A percentile compares a stretch with the other conserved stretches of the same genome.
phyloP scores from a whole-genome alignment of 345 rosid species.

The Alliaria petiolata region DNA sequence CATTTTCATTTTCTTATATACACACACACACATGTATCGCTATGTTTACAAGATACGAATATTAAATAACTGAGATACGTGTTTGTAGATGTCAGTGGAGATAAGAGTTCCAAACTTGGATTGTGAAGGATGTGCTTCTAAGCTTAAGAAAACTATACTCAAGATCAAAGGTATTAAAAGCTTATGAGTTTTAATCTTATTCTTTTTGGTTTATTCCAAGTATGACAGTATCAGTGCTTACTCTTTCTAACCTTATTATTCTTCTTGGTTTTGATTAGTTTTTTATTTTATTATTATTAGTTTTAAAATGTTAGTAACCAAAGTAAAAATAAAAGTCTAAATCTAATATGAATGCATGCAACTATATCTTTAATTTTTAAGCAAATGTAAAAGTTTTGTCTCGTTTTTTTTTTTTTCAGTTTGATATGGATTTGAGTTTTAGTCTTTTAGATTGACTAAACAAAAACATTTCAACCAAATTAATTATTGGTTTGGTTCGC shows the following conservation, averaged over 20 bases:
- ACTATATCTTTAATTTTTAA: background rate
- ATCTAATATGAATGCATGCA: background rate
- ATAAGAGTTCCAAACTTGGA: conserved; percentile 89
- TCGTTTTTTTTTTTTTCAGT: background rate
- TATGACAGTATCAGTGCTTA: background rate
- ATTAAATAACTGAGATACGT: background rate
- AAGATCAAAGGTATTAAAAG: conserved; percentile 72
- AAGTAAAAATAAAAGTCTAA: background rate
- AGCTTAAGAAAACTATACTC: conserved; percentile 73
- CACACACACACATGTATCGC: background rate
- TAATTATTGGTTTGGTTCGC: background rate
- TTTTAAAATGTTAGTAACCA: background rate
- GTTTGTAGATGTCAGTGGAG: conserved; percentile 60
- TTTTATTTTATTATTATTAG: background rate
- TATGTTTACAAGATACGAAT: background rate
- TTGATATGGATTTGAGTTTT: background rate
- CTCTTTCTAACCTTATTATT: background rate
- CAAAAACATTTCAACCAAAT: background rate
- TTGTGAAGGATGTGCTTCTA: conserved; percentile 90
- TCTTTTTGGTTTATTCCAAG: background rate
- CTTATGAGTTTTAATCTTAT: background rate
- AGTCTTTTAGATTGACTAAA: background rate
- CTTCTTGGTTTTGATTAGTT: background rate
- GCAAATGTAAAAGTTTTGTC: no score
- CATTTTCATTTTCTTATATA: background rate